These are phyloP conservation scores for Colletotrichum acutatum DNA, from an alignment of 2,329 filamentous ascomycete species.

Conservation along the genomic window DNA sequence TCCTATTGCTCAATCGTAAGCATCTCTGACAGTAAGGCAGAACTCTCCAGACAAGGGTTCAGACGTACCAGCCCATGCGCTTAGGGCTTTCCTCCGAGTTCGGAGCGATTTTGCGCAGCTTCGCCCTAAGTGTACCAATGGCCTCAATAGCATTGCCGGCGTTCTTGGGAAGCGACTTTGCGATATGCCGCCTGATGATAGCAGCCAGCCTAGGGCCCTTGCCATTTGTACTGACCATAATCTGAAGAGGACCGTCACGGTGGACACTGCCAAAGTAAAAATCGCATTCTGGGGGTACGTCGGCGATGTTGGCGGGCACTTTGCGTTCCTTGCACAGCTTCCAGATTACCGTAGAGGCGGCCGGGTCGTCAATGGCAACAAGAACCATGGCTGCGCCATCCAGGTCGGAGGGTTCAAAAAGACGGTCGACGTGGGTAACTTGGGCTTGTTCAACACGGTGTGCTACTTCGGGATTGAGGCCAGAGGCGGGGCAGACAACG, in stretches of 20 bases:
- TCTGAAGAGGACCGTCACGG: conserved; percentile 92
- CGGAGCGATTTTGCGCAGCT: conserved; percentile 82
- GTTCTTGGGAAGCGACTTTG: conserved; percentile 77
- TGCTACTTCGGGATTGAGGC: conserved; percentile 89
- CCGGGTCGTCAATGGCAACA: conserved; percentile 92
- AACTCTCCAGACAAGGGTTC: neutral
- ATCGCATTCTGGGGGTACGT: conserved; percentile 96
- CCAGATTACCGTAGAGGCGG: conserved; percentile 91
- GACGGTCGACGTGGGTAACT: conserved; percentile 82
- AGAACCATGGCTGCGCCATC: conserved; percentile 88
- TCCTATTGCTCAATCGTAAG: conserved; percentile 64
- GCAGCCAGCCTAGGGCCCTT: conserved; percentile 93
- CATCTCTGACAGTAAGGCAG: too few species aligned
- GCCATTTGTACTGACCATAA: conserved; percentile 99
- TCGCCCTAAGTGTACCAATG: conserved; percentile 82
- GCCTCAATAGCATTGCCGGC: conserved; percentile 87
- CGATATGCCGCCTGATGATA: conserved; percentile 85
- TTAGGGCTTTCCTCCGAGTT: conserved; percentile 79
- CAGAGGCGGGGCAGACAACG: conserved; percentile 81
- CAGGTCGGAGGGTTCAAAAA: conserved; percentile 88
- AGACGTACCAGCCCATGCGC: conserved; percentile 86
- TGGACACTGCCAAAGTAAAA: conserved; percentile 99
- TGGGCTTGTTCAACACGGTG: conserved; percentile 81
- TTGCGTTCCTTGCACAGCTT: conserved; percentile 88
- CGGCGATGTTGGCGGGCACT: conserved; percentile 94